phyloP scores from a whole-genome alignment of 2,329 filamentous ascomycete species.

The Dactylella cylindrospora region DNA sequence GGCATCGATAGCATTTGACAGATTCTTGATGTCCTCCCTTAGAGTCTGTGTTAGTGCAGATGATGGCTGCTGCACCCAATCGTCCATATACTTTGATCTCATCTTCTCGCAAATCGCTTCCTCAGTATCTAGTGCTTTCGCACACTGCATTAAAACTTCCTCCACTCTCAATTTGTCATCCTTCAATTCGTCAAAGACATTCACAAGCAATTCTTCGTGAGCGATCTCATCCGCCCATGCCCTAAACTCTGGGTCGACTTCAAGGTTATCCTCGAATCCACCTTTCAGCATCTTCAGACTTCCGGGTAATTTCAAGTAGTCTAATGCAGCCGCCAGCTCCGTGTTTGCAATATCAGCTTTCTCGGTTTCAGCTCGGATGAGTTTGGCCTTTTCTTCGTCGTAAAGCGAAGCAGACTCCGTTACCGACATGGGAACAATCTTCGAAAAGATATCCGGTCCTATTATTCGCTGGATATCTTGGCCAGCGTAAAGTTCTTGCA shows the following conservation, averaged over 20 bases:
- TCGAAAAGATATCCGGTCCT: slow-evolving; percentile 92
- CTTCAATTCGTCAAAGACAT: slow-evolving; percentile 76
- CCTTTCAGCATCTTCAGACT: slow-evolving; percentile 90
- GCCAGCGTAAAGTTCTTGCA: slow-evolving; percentile 92
- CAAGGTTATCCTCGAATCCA: slow-evolving; percentile 82
- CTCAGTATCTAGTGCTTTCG: slow-evolving; percentile 91
- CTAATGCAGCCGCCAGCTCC: slow-evolving; percentile 92
- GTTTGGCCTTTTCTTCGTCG: slow-evolving; percentile 96
- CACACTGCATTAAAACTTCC: slow-evolving; percentile 71
- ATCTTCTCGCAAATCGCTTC: slow-evolving; percentile 99
- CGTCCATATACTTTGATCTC: slow-evolving; percentile 91
- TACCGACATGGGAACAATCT: slow-evolving; percentile 92
- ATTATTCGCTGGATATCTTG: slow-evolving; percentile 97
- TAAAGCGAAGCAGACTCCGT: slow-evolving; percentile 96
- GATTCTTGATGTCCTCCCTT: slow-evolving; percentile 81
- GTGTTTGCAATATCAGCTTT: slow-evolving; percentile 88
- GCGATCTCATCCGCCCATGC: slow-evolving; percentile 93
- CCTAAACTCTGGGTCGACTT: slow-evolving; percentile 81
- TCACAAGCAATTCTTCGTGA: slow-evolving; percentile 69
- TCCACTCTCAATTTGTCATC: slow-evolving; percentile 75
- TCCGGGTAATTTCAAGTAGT: slow-evolving; percentile 86
- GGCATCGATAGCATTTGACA: slow-evolving; percentile 85
- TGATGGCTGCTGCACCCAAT: slow-evolving; percentile 97
- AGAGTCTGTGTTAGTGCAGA: slow-evolving; percentile 84
- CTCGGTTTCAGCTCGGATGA: slow-evolving; percentile 90